Evolutionary conservation across 108 stramenopile species (phyloP), one percentile per base, ranked within the genome.

Genomic region (Chaetoceros tenuissimus): DNA sequence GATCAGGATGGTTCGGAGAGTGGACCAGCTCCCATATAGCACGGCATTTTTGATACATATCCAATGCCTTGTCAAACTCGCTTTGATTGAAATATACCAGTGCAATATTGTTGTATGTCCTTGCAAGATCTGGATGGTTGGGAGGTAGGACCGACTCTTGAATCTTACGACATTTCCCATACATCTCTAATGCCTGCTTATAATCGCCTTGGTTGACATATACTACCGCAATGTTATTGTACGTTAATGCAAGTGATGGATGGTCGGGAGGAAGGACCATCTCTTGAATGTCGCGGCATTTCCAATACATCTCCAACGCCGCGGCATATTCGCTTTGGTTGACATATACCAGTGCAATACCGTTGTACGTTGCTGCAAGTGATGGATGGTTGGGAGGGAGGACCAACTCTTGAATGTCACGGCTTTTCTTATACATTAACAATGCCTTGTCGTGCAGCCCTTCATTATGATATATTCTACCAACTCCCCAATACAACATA

Each of bases 141-240:
- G 30, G 60, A 24, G 60, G 65, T 25, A 63, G 31, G 30, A 72
- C 57, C 13, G 71, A 66, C 57, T 67, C 58, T 50, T 67, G 72
- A 28, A 73, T 59, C 1, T 63, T 43, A 27, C 67, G 63, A 23
- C 45, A 50, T 46, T 55, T 53, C 43, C 24, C 44, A 25, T 61
- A 57, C 43, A 69, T 57, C 23, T 20, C 2, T 10, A 78, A 53
- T 27, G 77, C 71, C 2, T 50, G 31, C 18, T 60, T 50, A 61
- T 68, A 68, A 22, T 68, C 59, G n/a, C 72, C 77, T 18, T 69
- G 53, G 24, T 29, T 10, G 16, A 28, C 50, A 1, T 59, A 28
- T 23, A 51, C 63, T 28, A 51, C 31, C 31, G 59, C 70, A 24
- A 71, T 71, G 24, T 46, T 23, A 21, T n/a, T 56, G n/a, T 48